Evolutionary conservation across 2,329 filamentous ascomycete species (phyloP).

Genomic region (Colletotrichum cordylinicola): DNA sequence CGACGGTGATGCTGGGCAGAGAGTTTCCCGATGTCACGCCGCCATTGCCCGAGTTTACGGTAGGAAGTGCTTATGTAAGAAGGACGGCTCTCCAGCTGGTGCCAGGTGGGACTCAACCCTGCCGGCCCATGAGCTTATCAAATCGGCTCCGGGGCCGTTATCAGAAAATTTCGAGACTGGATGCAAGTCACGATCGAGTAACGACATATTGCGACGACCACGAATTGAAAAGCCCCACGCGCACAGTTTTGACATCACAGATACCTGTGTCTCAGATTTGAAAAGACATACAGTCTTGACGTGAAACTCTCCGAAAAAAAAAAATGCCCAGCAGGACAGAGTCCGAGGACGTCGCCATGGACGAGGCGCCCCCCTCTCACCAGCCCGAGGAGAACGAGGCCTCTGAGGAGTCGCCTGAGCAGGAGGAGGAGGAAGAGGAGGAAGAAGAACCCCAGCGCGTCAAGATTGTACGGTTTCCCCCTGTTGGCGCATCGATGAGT

Average conservation of each 20-base stretch:
- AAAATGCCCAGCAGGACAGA: conserved; percentile 47
- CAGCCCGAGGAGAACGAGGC: conserved; percentile 38
- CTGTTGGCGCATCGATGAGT: not conserved
- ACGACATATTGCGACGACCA: not conserved
- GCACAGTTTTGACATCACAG: not conserved
- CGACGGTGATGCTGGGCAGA: not conserved
- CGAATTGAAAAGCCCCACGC: not conserved
- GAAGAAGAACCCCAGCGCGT: conserved; percentile 62
- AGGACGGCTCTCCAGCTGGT: not conserved
- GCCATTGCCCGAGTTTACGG: not conserved
- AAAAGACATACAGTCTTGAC: not conserved
- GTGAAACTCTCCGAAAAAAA: not conserved
- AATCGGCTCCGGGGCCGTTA: conserved; percentile 5
- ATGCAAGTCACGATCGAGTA: not conserved
- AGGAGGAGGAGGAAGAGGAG: conserved; percentile 55
- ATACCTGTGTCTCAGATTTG: not conserved
- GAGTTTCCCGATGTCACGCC: not conserved
- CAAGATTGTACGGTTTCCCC: conserved; percentile 56
- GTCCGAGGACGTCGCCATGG: conserved; percentile 41
- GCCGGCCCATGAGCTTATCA: conserved; percentile 1
- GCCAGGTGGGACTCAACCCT: not conserved
- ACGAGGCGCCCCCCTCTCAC: conserved; percentile 35
- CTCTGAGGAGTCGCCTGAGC: conserved; percentile 43
- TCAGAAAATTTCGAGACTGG: conserved; percentile 19
- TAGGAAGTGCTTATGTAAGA: not conserved